A percentile compares a stretch with the other conserved stretches of the same genome.
Evolutionary conservation across 345 rosid genomes (phyloP).

Genomic region (Populus simonii): DNA sequence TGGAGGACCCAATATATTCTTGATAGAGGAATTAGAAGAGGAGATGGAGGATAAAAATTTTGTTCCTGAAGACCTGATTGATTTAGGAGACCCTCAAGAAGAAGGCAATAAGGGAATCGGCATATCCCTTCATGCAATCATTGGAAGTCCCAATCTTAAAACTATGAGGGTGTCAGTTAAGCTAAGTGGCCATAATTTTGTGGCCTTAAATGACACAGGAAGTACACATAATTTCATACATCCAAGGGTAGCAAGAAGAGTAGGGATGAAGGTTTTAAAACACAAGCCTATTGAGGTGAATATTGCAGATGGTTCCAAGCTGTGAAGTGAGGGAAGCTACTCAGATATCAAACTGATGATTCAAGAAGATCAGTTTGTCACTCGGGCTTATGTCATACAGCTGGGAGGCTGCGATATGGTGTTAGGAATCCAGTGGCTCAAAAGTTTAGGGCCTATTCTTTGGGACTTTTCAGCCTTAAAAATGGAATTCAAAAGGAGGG

Average conservation of each 20-base stretch:
- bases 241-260: not conserved
- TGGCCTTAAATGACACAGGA: not conserved
- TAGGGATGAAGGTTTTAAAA: not conserved
- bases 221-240: not conserved
- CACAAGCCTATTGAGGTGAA: not conserved
- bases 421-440: not conserved
- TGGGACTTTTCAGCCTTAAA: not conserved
- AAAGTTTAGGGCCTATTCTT: fast-evolving
- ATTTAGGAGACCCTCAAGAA: not conserved
- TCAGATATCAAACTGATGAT: too few species aligned
- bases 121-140: not conserved
- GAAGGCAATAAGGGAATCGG: not conserved
- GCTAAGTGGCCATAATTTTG: too few species aligned
- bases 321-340: too few species aligned
- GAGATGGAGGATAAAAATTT: too few species aligned
- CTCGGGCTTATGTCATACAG: not conserved
- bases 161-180: too few species aligned
- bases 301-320: not conserved
- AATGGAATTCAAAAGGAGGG: not conserved
- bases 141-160: not conserved
- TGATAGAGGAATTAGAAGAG: not conserved
- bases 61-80: fast-evolving
- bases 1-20: not conserved
- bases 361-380: not conserved
- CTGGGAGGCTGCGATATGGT: not conserved